These are phyloP conservation scores for Leptosphaerulina australis DNA, from an alignment of 2,329 filamentous ascomycete species.

Conservation along the genomic window DNA sequence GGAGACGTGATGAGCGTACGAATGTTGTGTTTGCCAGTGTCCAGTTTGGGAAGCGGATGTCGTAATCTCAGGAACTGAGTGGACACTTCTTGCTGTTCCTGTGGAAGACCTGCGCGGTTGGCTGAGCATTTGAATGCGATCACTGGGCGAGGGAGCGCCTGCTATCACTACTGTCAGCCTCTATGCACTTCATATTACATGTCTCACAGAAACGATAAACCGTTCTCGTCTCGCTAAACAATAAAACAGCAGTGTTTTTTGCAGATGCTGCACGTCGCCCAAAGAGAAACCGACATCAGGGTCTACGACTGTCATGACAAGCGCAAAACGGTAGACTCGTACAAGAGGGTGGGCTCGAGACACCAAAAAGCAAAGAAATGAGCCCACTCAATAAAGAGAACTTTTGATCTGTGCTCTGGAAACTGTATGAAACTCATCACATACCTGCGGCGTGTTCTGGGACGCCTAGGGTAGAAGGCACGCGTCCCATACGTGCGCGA, in stretches of 20 bases:
- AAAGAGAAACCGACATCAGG: constrained; percentile 25
- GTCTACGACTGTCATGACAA: constrained; percentile 16
- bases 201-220: constrained; percentile 6
- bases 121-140: constrained; percentile 49
- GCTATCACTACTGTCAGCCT: constrained; percentile 26
- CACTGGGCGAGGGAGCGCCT: constrained; percentile 48
- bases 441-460: constrained; percentile 47
- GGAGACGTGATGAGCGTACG: constrained; percentile 41
- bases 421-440: constrained; percentile 31
- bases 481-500: constrained; percentile 56
- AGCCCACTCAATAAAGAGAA: constrained; percentile 26
- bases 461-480: constrained; percentile 48
- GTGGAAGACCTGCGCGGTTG: constrained; percentile 47
- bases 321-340: constrained; percentile 21
- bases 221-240: constrained; percentile 17
- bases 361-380: constrained; percentile 38
- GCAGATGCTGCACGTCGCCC: constrained; percentile 36
- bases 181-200: constrained; percentile 29
- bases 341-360: constrained; percentile 23
- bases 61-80: constrained; percentile 46
- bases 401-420: constrained; percentile 33
- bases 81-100: constrained; percentile 46
- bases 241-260: constrained; percentile 21
- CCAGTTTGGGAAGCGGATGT: constrained; percentile 45
- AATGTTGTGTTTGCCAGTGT: constrained; percentile 47